Conservation (phyloP, 192 early-diverging fungal species). For the Backusella psychrophila region DNA sequence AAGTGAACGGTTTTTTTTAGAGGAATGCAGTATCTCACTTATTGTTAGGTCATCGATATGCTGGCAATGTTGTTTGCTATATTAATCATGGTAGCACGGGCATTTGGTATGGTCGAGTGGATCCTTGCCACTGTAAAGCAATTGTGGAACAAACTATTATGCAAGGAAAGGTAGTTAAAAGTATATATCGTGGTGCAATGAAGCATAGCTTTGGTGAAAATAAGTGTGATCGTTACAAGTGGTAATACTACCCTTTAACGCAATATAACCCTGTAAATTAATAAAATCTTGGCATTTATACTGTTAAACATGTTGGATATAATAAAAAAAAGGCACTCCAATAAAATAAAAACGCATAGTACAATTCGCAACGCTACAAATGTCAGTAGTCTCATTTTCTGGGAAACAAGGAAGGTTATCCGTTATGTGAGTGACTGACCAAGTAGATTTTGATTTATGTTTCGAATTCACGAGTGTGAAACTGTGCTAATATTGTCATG, state of each 20-base stretch:
- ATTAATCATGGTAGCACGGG: slow-evolving; percentile 42
- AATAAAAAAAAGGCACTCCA: too few species aligned
- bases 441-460: too few species aligned
- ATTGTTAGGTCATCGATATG: slow-evolving; percentile 53
- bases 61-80: slow-evolving; percentile 57
- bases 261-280: neutral
- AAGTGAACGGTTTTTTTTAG: neutral
- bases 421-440: too few species aligned
- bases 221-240: neutral
- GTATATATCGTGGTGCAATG: slow-evolving; percentile 55
- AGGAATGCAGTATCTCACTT: neutral
- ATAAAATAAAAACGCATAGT: too few species aligned
- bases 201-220: slow-evolving; percentile 41
- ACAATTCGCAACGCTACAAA: too few species aligned
- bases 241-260: neutral
- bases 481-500: too few species aligned
- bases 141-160: slow-evolving; percentile 51
- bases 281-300: too few species aligned
- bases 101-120: slow-evolving; percentile 58
- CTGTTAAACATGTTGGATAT: too few species aligned
- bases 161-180: slow-evolving; percentile 47
- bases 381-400: too few species aligned
- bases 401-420: too few species aligned
- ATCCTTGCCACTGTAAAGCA: slow-evolving; percentile 43
- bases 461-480: too few species aligned